Evolutionary conservation across 2,329 filamentous ascomycete genomes (phyloP), one percentile per base, ranked within the genome.

Genomic region (Fusarium pininemorale): DNA sequence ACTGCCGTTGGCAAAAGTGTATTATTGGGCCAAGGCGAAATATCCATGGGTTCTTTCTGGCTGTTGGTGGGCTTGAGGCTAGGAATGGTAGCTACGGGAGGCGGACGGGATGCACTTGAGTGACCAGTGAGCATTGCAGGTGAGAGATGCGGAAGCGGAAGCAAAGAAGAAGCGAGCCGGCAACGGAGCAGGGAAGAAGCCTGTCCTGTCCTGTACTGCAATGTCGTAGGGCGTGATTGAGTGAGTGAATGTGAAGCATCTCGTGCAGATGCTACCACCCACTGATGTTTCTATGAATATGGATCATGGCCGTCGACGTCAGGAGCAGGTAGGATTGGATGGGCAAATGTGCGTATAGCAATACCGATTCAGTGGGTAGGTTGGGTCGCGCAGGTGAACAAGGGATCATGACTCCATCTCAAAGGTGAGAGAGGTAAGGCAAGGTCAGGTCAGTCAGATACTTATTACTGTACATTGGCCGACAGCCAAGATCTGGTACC

Each of bases 91-190:
- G 71, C 48, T 74, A 56, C 71, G 71, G 67, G 58, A 74, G 67
- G 55, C 67, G 58, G 71, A 69, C 67, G 71, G 71, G 59, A 74
- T 47, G 42, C 48, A 32, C 47, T 30, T 30, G 38, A 59, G 30
- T 39, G 37, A 44, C 71, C 71, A 74, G 71, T 74, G 63, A 74
- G 63, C 48, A 39, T 35, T 72, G 71, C 71, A 74, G 71, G 47
- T 6, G 28, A 39, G 53, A 41, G 53, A 54, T 48, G 56, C 47
- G 51, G 54, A 53, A 39, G n/a, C 51, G 50, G 70, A 73, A 73
- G 66, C 56, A 70, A 63, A 67, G 45, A 66, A 44, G 44, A 70
- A 67, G 47, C 48, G 42, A 71, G 59, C 57, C 63, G 69, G 50
- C 41, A 30, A 47, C 35, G 48, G 56, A 60, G 45, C 70, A 73